Base-by-base conservation (phyloP, 805 yeast genomes). In the Wickerhamiella sergipiensis region DNA sequence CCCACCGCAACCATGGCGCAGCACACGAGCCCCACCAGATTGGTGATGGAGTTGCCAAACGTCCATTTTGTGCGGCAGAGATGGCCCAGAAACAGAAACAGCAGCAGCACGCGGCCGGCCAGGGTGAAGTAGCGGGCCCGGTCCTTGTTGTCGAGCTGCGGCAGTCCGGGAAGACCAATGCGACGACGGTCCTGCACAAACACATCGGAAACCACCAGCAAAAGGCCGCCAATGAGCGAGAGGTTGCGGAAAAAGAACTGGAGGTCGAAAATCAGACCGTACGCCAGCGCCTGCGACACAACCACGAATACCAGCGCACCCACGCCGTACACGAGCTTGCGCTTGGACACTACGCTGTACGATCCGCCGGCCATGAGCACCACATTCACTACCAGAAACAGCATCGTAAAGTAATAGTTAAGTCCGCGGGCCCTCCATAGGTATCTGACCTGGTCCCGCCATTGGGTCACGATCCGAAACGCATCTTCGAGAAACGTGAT, bases 401-500 rank as follows among this genome's bases (percentile, higher is more conserved):
- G 40, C n/a, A 81, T 74, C 19, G 88, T 87, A 52, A 90, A 67
- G 74, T 83, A 78, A 58, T 78, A 75, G 66, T 95, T 94, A 53
- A 81, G 71, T 59, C 81, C 85, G 64, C 95, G 80, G 71, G 80
- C 84, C 58, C 79, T 79, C 71, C 85, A 76, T 59, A 92, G 73
- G 66, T 84, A 90, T 65, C 79, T 83, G 22, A 86, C 85, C 68
- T 90, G 98, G 61, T 86, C 95, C 36, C 75, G 67, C 97, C 97
- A 90, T 70, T 89, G 97, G 6, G 87, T 70, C 49, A 80, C 59
- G 61, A 90, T 85, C 66, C 98, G 77, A 49, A 82, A 64, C 2
- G 95, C 77, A 63, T 92, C 97, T 68, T 90, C 97, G 57, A 80
- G 78, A 64, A 89, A 90, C 0, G 97, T 92, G 47, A 95, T 95